Conservation (phyloP, 208 protist species). For the Leptomonas pyrrhocoris region DNA sequence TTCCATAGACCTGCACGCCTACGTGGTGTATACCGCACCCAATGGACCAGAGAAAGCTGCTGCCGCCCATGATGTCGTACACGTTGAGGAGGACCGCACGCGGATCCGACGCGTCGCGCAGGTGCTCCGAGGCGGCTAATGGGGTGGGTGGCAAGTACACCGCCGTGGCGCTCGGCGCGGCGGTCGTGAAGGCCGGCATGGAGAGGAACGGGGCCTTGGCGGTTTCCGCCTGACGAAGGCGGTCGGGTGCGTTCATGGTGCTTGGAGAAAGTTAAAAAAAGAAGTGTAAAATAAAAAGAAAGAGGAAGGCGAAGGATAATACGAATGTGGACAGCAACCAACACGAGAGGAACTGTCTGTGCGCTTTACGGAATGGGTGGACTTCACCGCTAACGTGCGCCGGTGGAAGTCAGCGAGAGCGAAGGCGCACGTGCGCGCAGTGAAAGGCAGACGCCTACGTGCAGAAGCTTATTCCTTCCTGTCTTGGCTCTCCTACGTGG, state of each 20-base stretch:
- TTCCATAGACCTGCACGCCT: constrained; percentile 68
- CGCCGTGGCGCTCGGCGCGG: neutral
- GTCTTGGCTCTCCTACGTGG: too few relatives aligned
- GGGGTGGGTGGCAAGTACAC: neutral
- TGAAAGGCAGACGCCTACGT: too few relatives aligned
- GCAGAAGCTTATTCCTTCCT: too few relatives aligned
- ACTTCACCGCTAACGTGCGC: too few relatives aligned
- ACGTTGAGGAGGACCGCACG: constrained; percentile 65
- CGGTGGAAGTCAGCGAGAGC: too few relatives aligned
- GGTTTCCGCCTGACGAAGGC: too few relatives aligned
- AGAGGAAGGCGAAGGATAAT: neutral
- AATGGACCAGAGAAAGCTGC: constrained; percentile 38
- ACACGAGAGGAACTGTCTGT: too few relatives aligned
- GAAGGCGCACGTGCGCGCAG: too few relatives aligned
- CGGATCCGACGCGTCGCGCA: constrained; percentile 2
- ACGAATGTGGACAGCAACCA: neutral
- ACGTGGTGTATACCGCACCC: constrained; percentile 64
- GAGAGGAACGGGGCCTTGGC: too few relatives aligned
- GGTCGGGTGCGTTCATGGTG: neutral
- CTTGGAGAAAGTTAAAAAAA: neutral
- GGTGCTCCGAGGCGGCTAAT: constrained; percentile 5
- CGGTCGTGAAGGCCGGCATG: neutral
- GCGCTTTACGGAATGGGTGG: too few relatives aligned
- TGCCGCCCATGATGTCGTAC: constrained; percentile 56
- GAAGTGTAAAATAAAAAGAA: constrained; percentile 8